Evolutionary conservation across 179 eudicot species (phyloP).

Genomic region (Beta macrorhiza): DNA sequence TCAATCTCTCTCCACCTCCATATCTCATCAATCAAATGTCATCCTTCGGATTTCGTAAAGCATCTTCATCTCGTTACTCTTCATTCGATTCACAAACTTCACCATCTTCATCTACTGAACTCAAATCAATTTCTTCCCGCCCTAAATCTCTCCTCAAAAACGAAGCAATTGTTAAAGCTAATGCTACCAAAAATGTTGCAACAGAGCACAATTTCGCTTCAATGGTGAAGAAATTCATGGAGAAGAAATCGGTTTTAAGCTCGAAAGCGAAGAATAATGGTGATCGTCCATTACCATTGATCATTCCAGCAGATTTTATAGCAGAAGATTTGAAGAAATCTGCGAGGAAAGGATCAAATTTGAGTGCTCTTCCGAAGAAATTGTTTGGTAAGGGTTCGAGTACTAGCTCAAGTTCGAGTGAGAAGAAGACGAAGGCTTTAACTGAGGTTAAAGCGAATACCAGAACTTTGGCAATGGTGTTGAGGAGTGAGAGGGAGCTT

Average conservation of each 20-base stretch:
- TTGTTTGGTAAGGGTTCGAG: constrained; percentile 45
- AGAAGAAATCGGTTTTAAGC: constrained; percentile 35
- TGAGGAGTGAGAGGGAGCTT: constrained; percentile 89
- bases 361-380: constrained; percentile 54
- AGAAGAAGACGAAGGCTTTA: constrained; percentile 49
- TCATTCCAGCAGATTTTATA: constrained; percentile 47
- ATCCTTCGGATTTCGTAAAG: constrained; percentile 14
- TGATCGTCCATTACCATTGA: constrained; percentile 29
- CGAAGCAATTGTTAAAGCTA: constrained; percentile 17
- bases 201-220: constrained; percentile 46
- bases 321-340: constrained; percentile 67
- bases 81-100: constrained; percentile 36
- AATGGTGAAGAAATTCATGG: constrained; percentile 75
- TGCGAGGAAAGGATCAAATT: constrained; percentile 37
- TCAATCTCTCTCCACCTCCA: too few species aligned
- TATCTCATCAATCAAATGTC: constrained; percentile 12
- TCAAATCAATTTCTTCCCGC: constrained; percentile 18
- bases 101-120: constrained; percentile 28
- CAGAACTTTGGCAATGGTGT: constrained; percentile 75
- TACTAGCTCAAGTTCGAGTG: constrained; percentile 27
- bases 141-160: constrained; percentile 15
- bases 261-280: constrained; percentile 3
- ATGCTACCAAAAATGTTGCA: constrained; percentile 26
- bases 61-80: constrained; percentile 36
- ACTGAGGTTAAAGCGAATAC: constrained; percentile 75